Evolutionary conservation across 2,329 filamentous ascomycete species (phyloP).

Genomic region (Byssochlamys sp.): DNA sequence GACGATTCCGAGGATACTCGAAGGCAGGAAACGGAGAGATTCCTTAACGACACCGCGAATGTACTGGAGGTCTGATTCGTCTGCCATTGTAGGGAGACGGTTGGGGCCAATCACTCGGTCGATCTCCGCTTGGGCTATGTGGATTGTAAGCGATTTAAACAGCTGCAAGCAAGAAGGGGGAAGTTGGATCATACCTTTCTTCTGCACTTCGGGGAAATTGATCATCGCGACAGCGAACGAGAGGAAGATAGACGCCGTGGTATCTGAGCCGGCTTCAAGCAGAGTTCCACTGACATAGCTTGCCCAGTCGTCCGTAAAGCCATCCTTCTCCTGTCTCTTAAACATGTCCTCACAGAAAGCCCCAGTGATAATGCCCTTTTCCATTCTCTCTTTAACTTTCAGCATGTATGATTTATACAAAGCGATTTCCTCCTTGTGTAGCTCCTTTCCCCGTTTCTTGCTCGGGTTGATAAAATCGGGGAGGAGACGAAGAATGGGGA

Average conservation of each 20-base stretch:
- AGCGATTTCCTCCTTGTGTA: conserved; percentile 7
- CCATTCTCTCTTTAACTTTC: conserved; percentile 4
- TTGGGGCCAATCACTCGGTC: conserved; percentile 41
- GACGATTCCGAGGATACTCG: conserved; percentile 8
- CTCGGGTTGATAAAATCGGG: conserved; percentile 8
- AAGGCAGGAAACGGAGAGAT: conserved; percentile 45
- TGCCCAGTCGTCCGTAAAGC: conserved; percentile 9
- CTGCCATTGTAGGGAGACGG: conserved; percentile 41
- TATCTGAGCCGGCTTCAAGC: conserved; percentile 36
- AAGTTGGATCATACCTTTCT: conserved; percentile 11
- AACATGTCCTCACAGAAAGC: conserved; percentile 11
- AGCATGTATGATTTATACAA: conserved; percentile 9
- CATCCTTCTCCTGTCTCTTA: conserved; percentile 6
- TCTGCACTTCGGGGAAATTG: conserved; percentile 39
- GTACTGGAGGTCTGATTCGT: conserved; percentile 43
- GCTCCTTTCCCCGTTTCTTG: conserved; percentile 3
- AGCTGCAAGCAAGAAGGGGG: not conserved
- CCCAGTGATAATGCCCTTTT: conserved; percentile 5
- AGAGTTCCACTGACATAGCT: conserved; percentile 25
- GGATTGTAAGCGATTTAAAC: not conserved
- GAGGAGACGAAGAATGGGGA: conserved; percentile 8
- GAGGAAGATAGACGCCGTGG: conserved; percentile 33
- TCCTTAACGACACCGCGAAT: conserved; percentile 47
- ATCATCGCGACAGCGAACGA: conserved; percentile 43
- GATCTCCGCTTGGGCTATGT: conserved; percentile 36